These are phyloP conservation scores for Thelephora aurantiotincta DNA, from an alignment of 768 basidiomycete genomes.

Conservation along the genomic window DNA sequence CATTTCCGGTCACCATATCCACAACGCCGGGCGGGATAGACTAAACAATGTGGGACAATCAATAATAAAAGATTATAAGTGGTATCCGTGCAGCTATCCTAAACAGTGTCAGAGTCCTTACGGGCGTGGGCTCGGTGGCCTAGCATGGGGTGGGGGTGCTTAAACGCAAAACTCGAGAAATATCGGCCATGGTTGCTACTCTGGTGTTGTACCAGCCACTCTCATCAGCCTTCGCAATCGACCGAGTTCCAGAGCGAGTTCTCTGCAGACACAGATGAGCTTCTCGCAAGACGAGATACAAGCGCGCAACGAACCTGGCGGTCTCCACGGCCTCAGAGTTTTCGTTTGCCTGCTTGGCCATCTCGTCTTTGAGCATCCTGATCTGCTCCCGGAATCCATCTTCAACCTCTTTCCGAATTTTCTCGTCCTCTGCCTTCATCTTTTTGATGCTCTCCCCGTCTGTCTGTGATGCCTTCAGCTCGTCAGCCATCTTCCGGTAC, in stretches of 20 bases:
- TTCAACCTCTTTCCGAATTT: slow-evolving; percentile 42
- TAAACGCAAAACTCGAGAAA: slow-evolving; percentile 2
- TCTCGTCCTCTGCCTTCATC: slow-evolving; percentile 35
- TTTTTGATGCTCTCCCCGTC: slow-evolving; percentile 30
- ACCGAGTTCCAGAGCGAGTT: slow-evolving; percentile 47
- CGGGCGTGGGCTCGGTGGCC: slow-evolving; percentile 2
- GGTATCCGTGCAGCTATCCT: slow-evolving; percentile 1
- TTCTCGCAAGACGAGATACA: neutral
- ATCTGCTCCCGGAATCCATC: slow-evolving; percentile 47
- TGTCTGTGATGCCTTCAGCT: slow-evolving; percentile 35
- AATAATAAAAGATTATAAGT: too few species aligned
- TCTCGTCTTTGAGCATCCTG: slow-evolving; percentile 30
- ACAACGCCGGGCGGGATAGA: too few species aligned
- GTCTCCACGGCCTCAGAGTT: slow-evolving; percentile 44
- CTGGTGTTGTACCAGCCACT: slow-evolving; percentile 21
- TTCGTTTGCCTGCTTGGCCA: slow-evolving; percentile 39
- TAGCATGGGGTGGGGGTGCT: neutral
- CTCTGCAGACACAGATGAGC: slow-evolving; percentile 22
- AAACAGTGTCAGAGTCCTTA: slow-evolving; percentile 4
- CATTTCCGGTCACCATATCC: too few species aligned
- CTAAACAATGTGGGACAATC: too few species aligned
- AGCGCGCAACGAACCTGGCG: slow-evolving; percentile 35
- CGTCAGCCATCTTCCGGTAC: slow-evolving; percentile 49
- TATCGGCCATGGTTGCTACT: slow-evolving; percentile 3
- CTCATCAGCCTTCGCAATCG: slow-evolving; percentile 66